Base-by-base conservation (phyloP, 805 yeast species). In the Starmerella roubikii region DNA sequence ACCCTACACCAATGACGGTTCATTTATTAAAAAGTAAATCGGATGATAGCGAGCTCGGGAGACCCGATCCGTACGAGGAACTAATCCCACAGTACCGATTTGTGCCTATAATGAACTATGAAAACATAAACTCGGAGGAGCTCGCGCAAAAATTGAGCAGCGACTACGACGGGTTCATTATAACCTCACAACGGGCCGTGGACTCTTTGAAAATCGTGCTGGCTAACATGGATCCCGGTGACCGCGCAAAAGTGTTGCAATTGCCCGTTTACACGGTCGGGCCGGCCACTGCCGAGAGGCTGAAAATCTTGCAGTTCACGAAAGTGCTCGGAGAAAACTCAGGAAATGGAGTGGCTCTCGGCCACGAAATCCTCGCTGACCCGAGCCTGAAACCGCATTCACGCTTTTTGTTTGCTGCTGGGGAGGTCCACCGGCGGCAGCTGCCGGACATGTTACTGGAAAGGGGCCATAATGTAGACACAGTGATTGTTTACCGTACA, bases 181-280 rank as follows among this genome's bases (percentile, higher is more conserved):
- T 88, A 3, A 86, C 97, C 0, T 80, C 93, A 2, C 96, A 88
- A 55, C 59, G 97, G 47, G 93, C 95, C 2, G 93, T 86, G 0
- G 95, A 86, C 49, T 76, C 83, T 4, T 57, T 84, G 11, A 71
- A 70, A 22, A 16, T 31, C 2, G 53, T 49, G 4, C 42, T 57
- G 2, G 19, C 15, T 22, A 4, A 7, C 8, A 20, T 44, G 61
- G 63, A 28, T 55, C 70, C 12, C 3, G 28, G 35, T 58, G 27
- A 22, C 13, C n/a, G 7, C 7, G 22, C 10, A 33, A 23, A 11
- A 18, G 30, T 42, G 3, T 23, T 32, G 18, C 24, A n/a, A 7
- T 44, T 50, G 42, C 71, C 76, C 0, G 77, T 78, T 0, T 88
- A 76, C 53, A 83, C 95, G 0, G 95, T 88, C 5, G 97, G 97